phyloP scores from a whole-genome alignment of 108 stramenopile species.

The Conticribra guillardii region DNA sequence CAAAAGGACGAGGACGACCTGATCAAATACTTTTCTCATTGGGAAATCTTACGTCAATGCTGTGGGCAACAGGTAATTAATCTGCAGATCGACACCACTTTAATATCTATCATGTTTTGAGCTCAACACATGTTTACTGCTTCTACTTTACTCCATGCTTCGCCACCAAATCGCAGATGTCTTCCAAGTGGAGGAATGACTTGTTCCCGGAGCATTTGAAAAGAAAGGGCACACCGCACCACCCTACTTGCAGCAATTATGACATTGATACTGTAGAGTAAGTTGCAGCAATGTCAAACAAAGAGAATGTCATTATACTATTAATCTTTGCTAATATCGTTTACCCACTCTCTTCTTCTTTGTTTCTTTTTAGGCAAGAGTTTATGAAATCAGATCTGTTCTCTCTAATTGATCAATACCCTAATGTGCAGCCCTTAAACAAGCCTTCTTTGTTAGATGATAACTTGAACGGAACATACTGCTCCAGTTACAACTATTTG shows the following conservation, averaged over 20 bases:
- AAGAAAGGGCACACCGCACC: background rate
- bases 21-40: slow-evolving; percentile 37
- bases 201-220: slow-evolving; percentile 39
- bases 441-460: slow-evolving; percentile 38
- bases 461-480: slow-evolving; percentile 46
- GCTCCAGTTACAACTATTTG: slow-evolving; percentile 40
- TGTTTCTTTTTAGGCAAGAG: background rate
- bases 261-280: slow-evolving; percentile 37
- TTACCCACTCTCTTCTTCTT: background rate
- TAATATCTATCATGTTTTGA: too few species aligned
- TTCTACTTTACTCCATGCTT: too few species aligned
- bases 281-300: too few species aligned
- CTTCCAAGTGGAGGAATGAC: slow-evolving; percentile 38
- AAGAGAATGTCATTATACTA: background rate
- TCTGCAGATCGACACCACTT: too few species aligned
- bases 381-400: slow-evolving; percentile 39
- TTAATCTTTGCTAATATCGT: background rate
- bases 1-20: slow-evolving; percentile 7
- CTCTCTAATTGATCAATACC: slow-evolving; percentile 14
- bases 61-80: too few species aligned
- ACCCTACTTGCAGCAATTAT: slow-evolving; percentile 35
- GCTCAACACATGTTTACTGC: too few species aligned
- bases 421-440: slow-evolving; percentile 36
- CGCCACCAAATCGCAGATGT: too few species aligned
- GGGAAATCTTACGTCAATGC: slow-evolving; percentile 53